Conservation (phyloP, 257 asterid species). For the Solanum ahanhuiri region DNA sequence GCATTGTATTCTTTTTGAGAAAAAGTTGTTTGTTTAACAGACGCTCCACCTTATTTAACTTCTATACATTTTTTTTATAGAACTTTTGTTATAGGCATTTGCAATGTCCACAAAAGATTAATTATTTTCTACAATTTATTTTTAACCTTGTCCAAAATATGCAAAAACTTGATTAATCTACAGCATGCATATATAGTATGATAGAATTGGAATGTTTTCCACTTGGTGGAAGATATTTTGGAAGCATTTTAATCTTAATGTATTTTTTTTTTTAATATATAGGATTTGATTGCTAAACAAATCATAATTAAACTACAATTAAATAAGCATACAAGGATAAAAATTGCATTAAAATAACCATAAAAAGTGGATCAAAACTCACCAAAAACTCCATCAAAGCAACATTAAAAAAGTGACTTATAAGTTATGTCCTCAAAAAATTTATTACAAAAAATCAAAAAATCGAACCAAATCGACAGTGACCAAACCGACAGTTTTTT, state of each 20-base stretch:
- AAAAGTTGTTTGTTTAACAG: neutral
- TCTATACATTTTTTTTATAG: neutral
- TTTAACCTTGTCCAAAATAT: too few relatives aligned
- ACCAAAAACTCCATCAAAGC: neutral
- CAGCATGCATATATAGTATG: neutral
- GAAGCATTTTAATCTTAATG: neutral
- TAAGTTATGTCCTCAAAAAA: neutral
- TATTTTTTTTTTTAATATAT: too few relatives aligned
- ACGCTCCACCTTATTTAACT: neutral
- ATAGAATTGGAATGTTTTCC: too few relatives aligned
- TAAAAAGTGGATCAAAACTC: neutral
- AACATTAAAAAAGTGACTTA: neutral
- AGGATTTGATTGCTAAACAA: neutral
- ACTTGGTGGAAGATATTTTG: too few relatives aligned
- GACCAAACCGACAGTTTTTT: too few relatives aligned
- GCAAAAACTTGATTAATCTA: neutral
- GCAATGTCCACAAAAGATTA: neutral
- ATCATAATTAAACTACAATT: neutral
- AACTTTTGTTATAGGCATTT: neutral
- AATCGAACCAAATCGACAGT: too few relatives aligned
- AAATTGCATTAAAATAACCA: neutral
- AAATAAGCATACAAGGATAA: neutral
- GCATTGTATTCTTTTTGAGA: too few relatives aligned
- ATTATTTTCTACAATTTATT: too few relatives aligned
- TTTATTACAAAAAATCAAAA: too few relatives aligned